A percentile compares a stretch with the other conserved stretches of the same genome.
Evolutionary conservation across 129 eudicot species (phyloP).

Genomic region (Tagetes erecta): DNA sequence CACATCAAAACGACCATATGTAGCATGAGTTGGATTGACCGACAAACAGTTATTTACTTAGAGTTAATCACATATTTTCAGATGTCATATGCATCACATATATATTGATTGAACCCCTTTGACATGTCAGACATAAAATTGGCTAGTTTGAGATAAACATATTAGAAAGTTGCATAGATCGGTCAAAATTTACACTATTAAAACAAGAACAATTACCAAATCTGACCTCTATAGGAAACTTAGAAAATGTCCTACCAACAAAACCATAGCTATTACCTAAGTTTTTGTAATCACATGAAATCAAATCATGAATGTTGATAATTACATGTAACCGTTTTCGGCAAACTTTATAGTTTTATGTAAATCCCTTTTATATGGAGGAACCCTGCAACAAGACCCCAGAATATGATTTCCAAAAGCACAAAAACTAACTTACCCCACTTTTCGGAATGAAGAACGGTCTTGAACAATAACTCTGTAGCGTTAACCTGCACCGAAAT

Average conservation of each 20-base stretch:
- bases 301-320: neutral
- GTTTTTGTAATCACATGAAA: neutral
- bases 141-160: neutral
- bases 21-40: neutral
- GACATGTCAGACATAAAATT: neutral
- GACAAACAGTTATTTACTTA: neutral
- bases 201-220: neutral
- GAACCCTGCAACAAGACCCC: conserved; percentile 81
- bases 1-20: neutral
- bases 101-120: neutral
- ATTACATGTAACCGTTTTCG: conserved; percentile 12
- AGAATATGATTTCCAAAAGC: conserved; percentile 65
- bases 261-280: neutral
- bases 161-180: no score
- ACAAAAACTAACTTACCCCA: conserved; percentile 87
- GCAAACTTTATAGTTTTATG: conserved; percentile 44
- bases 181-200: neutral
- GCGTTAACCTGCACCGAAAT: conserved; percentile 56
- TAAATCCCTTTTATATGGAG: conserved; percentile 69
- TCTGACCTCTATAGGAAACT: neutral
- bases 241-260: neutral
- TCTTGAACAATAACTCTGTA: conserved; percentile 48
- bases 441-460: conserved; percentile 51
- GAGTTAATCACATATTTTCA: no score
- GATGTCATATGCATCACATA: neutral